A percentile compares a stretch with the other conserved stretches of the same genome.
Evolutionary conservation across 768 basidiomycete genomes (phyloP).

Genomic region (Clitopilus passeckerianus): DNA sequence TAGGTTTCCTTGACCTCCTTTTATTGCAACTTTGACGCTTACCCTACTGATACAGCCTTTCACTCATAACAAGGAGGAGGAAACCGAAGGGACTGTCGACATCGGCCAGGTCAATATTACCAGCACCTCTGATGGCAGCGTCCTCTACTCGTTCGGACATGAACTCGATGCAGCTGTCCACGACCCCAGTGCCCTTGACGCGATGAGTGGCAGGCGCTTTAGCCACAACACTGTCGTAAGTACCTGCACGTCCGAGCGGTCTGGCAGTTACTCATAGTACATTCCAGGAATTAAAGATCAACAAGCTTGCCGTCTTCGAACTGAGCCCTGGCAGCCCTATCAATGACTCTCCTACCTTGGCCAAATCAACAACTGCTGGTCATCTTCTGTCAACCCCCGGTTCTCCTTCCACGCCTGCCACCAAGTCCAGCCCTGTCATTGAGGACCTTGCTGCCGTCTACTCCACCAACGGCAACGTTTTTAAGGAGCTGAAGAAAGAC

Average conservation of each 20-base stretch:
- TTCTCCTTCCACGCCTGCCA: too few species aligned
- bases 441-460: not conserved
- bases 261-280: too few species aligned
- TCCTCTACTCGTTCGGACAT: not conserved
- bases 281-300: not conserved
- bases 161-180: not conserved
- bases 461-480: too few species aligned
- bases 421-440: not conserved
- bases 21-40: not conserved
- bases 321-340: not conserved
- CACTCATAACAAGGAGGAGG: not conserved
- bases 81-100: not conserved
- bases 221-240: not conserved
- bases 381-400: not conserved
- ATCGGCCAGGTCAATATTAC: not conserved
- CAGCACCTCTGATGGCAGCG: not conserved
- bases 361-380: not conserved
- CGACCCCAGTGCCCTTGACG: not conserved
- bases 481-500: not conserved
- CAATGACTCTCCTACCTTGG: not conserved
- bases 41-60: not conserved
- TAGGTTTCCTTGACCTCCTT: not conserved
- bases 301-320: not conserved
- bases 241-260: not conserved
- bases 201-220: not conserved